Evolutionary conservation across 2,329 filamentous ascomycete genomes (phyloP).

Genomic region (Claviceps spartinae): DNA sequence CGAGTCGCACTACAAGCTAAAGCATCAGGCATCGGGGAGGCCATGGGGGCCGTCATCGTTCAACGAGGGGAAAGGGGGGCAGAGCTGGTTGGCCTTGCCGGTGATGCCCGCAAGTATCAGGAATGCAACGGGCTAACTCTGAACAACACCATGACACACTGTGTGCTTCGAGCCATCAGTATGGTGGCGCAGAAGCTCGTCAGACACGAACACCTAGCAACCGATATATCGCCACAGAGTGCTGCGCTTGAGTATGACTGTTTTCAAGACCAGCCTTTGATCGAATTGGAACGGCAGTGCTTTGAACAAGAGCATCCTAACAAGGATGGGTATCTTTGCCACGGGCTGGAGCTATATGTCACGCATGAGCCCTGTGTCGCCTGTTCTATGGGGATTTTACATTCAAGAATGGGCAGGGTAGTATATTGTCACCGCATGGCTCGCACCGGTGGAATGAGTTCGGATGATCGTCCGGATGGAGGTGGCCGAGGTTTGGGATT

Average conservation of each 20-base stretch:
- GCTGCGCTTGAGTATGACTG: conserved; percentile 42
- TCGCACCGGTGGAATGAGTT: conserved; percentile 67
- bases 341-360: conserved; percentile 83
- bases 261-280: conserved; percentile 55
- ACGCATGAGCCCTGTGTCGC: conserved; percentile 94
- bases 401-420: conserved; percentile 80
- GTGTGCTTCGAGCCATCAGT: conserved; percentile 65
- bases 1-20: conserved; percentile 47
- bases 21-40: conserved; percentile 46
- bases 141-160: conserved; percentile 67
- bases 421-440: conserved; percentile 71
- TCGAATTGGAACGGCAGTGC: conserved; percentile 49
- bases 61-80: conserved; percentile 41
- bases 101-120: conserved; percentile 58
- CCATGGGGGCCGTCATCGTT: conserved; percentile 63
- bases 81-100: conserved; percentile 57
- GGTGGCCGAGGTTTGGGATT: conserved; percentile 50
- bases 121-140: conserved; percentile 32
- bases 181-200: conserved; percentile 63
- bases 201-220: conserved; percentile 34
- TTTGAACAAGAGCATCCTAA: conserved; percentile 51
- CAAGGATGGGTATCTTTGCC: conserved; percentile 80
- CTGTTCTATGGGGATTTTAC: conserved; percentile 92
- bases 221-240: conserved; percentile 19
- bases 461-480: conserved; percentile 50